These are phyloP conservation scores for Botrytis galanthina DNA, from an alignment of 2,329 filamentous ascomycete genomes.

Conservation along the genomic window DNA sequence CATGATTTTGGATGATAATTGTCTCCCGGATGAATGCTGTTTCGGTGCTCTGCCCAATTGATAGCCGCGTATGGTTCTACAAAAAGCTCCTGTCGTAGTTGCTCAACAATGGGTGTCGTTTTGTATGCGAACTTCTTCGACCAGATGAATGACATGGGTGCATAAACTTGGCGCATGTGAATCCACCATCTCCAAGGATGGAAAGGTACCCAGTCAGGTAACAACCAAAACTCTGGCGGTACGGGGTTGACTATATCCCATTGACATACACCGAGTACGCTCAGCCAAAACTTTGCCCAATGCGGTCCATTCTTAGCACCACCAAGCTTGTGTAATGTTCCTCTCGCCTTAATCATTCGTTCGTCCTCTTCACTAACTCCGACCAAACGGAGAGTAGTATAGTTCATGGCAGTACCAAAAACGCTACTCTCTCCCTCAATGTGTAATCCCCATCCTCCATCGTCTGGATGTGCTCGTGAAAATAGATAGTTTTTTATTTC, in stretches of 20 bases:
- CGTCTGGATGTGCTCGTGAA: conserved; percentile 76
- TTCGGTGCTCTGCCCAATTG: conserved; percentile 73
- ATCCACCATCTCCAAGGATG: conserved; percentile 97
- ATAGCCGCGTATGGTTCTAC: conserved; percentile 75
- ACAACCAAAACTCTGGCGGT: conserved; percentile 88
- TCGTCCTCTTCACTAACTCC: conserved; percentile 82
- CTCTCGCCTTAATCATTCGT: conserved; percentile 80
- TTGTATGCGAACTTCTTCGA: conserved; percentile 79
- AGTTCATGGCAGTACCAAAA: conserved; percentile 88
- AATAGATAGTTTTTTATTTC: conserved; percentile 90
- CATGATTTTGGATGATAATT: conserved; percentile 93
- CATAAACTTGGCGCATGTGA: conserved; percentile 94
- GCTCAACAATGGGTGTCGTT: conserved; percentile 68
- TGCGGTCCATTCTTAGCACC: conserved; percentile 83
- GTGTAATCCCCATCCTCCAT: conserved; percentile 97
- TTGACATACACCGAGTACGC: conserved; percentile 73
- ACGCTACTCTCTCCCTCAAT: conserved; percentile 91
- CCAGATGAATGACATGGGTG: conserved; percentile 88
- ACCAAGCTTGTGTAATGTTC: conserved; percentile 77
- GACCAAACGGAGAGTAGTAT: conserved; percentile 74
- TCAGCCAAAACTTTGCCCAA: conserved; percentile 97
- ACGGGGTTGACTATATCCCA: conserved; percentile 96
- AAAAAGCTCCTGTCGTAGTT: conserved; percentile 79
- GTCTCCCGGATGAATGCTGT: conserved; percentile 74
- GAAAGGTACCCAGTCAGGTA: conserved; percentile 87